Base-by-base conservation (phyloP, 164 flowering plant species). In the Paratinospora sagittata region DNA sequence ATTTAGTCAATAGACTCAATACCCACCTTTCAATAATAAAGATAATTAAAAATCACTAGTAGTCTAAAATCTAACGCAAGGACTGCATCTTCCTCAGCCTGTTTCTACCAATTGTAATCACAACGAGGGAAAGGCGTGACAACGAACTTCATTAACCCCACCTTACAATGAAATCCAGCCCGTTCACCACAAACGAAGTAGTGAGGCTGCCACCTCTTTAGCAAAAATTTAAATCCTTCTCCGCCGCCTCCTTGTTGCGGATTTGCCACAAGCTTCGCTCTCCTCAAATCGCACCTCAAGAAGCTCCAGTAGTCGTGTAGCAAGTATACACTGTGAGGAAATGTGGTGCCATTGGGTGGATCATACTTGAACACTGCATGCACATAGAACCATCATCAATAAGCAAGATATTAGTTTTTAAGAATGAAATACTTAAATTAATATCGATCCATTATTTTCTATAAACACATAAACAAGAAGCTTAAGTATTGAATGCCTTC, bases 301-400 rank as follows among this genome's bases (percentile, higher is more conserved):
- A 72, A 88, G 74, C 90, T 88, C 78, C 75, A 66, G 27, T 73
- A 66, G 77, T 87, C 68, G 8, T 74, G 83, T 24, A 87, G 70
- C 82, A 83, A 63, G 81, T 82, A 89, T 0, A 89, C 89, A 24
- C 81, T 85, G 75, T 88, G 89, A 1, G 81, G 80, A 33, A 70
- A 72, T 12, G 81, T 77, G 0, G 73, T 75, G 45, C 64, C 70
- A 72, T 65, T 81, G 5, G 87, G 87, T 16, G 85, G 75, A 45
- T 83, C 83, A 57, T 82, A 89, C 30, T 69, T 69, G 64, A 57
- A 68, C 14, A 68, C 71, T 68, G 52, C 37, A 68, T 6, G 14
- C 14, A 52, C 5, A 52, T 52, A 47, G 5, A 49, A 27, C 36
- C 1, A 68, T 17, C 24, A 52, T 14, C 34, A 30, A 30, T 30